A percentile compares a stretch with the other conserved stretches of the same genome.
These are phyloP conservation scores for Starmerella roubikii DNA, from an alignment of 805 yeast species.

Conservation along the genomic window DNA sequence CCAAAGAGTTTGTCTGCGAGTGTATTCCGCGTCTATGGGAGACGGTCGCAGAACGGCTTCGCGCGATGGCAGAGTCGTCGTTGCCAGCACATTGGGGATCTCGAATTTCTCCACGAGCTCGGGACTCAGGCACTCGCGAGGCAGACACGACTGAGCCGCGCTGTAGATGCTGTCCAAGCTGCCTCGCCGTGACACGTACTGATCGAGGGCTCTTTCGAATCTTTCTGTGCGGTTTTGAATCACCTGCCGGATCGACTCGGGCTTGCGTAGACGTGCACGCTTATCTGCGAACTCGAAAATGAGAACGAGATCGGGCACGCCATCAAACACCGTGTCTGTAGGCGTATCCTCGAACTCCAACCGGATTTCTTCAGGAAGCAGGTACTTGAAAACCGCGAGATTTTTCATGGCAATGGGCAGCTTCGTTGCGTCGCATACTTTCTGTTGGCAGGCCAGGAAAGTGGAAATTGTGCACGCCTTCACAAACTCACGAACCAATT, in stretches of 20 bases:
- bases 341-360: slow-evolving; percentile 66
- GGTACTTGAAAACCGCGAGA: slow-evolving; percentile 45
- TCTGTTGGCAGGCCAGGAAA: slow-evolving; percentile 12
- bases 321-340: slow-evolving; percentile 28
- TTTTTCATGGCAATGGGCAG: slow-evolving; percentile 32
- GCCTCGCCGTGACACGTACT: slow-evolving; percentile 6
- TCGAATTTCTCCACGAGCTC: neutral
- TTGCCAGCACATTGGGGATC: slow-evolving; percentile 34
- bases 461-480: slow-evolving; percentile 15
- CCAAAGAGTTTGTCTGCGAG: slow-evolving; percentile 45
- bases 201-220: slow-evolving; percentile 11
- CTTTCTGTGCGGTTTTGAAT: slow-evolving; percentile 12
- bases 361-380: slow-evolving; percentile 56
- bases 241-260: slow-evolving; percentile 3
- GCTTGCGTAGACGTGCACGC: slow-evolving; percentile 30
- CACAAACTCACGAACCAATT: slow-evolving; percentile 6
- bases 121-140: neutral
- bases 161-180: slow-evolving; percentile 3
- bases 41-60: slow-evolving; percentile 20
- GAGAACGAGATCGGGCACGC: slow-evolving; percentile 38
- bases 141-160: slow-evolving; percentile 3
- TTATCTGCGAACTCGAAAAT: slow-evolving; percentile 68
- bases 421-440: slow-evolving; percentile 15
- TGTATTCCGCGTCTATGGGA: slow-evolving; percentile 28
- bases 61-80: slow-evolving; percentile 39